A percentile compares a stretch with the other conserved stretches of the same genome.
Evolutionary conservation across 306 rosid genomes (phyloP).

Genomic region (Macrotyloma uniflorum): DNA sequence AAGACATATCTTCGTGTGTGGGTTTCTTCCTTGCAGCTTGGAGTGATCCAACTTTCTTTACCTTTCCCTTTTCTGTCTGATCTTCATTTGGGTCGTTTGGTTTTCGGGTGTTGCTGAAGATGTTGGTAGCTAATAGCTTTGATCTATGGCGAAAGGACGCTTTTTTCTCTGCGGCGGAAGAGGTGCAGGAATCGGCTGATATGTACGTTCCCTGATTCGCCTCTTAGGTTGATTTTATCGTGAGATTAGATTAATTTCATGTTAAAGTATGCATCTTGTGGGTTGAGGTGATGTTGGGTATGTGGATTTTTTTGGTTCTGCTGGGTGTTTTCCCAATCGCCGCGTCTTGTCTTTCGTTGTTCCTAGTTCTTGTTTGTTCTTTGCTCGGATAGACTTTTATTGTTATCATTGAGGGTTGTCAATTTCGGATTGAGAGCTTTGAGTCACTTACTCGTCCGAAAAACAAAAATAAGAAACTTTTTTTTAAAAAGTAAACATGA

Average conservation of each 20-base stretch:
- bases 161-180: conserved; percentile 96
- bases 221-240: not conserved
- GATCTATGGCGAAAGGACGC: conserved; percentile 94
- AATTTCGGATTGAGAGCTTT: conserved; percentile 14
- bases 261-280: not conserved
- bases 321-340: not conserved
- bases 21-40: conserved; percentile 16
- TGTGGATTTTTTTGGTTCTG: conserved; percentile 17
- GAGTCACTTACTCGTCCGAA: not conserved
- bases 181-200: conserved; percentile 98
- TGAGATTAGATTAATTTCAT: conserved; percentile 15
- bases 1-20: not conserved
- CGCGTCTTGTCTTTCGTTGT: not conserved
- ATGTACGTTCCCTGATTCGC: conserved; percentile 51
- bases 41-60: conserved; percentile 23
- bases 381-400: not conserved
- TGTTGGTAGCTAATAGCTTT: conserved; percentile 88
- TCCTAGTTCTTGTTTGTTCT: not conserved
- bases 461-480: not conserved
- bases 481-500: not conserved
- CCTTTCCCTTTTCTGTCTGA: not conserved
- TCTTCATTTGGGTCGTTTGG: not conserved
- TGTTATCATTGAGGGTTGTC: not conserved
- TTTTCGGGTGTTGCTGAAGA: conserved; percentile 39
- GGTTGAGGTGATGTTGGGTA: conserved; percentile 29